These are phyloP conservation scores for Pinus tabuliformis DNA, from an alignment of 75 land plant genomes.

Conservation along the genomic window DNA sequence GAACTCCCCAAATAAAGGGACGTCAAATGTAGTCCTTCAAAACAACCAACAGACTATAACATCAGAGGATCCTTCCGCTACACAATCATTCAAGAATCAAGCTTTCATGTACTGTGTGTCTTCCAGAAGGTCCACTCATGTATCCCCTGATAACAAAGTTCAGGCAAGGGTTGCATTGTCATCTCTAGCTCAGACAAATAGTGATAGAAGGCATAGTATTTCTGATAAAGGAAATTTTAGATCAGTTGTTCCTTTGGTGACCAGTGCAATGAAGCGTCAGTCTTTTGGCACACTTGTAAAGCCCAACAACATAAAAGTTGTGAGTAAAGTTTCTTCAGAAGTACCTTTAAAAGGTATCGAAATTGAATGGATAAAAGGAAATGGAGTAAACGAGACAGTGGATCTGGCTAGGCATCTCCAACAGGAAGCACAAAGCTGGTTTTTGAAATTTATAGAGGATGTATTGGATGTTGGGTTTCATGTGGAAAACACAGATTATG, in stretches of 20 bases:
- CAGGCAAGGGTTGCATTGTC: slow-evolving; percentile 13
- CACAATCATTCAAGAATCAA: not conserved
- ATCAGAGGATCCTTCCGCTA: not conserved
- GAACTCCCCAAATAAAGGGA: not conserved
- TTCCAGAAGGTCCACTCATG: not conserved
- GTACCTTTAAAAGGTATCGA: too few species aligned
- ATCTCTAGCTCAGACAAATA: slow-evolving; percentile 11
- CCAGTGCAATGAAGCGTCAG: slow-evolving; percentile 21
- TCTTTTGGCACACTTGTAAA: slow-evolving; percentile 12
- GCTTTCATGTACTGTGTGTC: not conserved
- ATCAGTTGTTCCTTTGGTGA: slow-evolving; percentile 20
- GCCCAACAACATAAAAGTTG: slow-evolving; percentile 13
- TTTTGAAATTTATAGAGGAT: too few species aligned
- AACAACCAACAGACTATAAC: slow-evolving; percentile 5
- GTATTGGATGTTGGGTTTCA: too few species aligned
- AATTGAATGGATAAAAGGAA: too few species aligned
- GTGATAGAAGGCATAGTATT: slow-evolving; percentile 12
- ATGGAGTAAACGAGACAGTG: too few species aligned
- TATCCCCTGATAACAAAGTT: not conserved
- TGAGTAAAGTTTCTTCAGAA: too few species aligned
- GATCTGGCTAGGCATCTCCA: too few species aligned
- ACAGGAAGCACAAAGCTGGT: too few species aligned
- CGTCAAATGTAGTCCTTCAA: slow-evolving; percentile 1
- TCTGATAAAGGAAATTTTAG: slow-evolving; percentile 2
- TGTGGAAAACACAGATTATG: too few species aligned